Evolutionary conservation across 2,329 filamentous ascomycete genomes (phyloP).

Genomic region (Drechslerella coelobrocha): DNA sequence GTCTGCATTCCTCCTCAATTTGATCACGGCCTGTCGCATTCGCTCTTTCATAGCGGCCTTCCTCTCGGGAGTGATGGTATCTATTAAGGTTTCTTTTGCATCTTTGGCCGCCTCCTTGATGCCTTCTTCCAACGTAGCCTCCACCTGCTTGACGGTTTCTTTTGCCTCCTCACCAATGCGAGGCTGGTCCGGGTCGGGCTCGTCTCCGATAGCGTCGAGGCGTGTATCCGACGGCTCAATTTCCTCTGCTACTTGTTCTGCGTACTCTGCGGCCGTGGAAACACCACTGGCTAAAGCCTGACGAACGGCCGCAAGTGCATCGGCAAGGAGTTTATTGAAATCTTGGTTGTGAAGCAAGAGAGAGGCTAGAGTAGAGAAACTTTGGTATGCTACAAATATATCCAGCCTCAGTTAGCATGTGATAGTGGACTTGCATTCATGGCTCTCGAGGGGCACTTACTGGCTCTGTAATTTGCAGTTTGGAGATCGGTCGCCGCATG

Average conservation of each 20-base stretch:
- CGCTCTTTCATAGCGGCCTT: conserved; percentile 75
- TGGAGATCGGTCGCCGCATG: conserved; percentile 69
- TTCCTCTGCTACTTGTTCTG: conserved; percentile 74
- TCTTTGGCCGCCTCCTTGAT: conserved; percentile 62
- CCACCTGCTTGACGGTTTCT: conserved; percentile 60
- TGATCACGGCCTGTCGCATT: conserved; percentile 76
- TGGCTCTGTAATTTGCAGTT: conserved; percentile 74
- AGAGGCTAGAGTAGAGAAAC: conserved; percentile 79
- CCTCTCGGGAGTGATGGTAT: conserved; percentile 61
- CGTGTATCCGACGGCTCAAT: conserved; percentile 73
- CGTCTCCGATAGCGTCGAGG: conserved; percentile 58
- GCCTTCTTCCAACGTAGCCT: conserved; percentile 57
- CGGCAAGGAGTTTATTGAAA: conserved; percentile 83
- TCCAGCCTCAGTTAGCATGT: conserved; percentile 5
- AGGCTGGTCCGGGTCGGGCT: conserved; percentile 61
- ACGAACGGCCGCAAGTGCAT: conserved; percentile 77
- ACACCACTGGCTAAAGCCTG: conserved; percentile 89
- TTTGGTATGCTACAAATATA: conserved; percentile 72
- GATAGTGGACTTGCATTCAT: neutral
- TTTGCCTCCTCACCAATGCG: conserved; percentile 62
- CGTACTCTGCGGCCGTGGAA: conserved; percentile 76
- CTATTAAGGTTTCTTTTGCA: conserved; percentile 60
- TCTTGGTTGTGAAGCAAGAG: conserved; percentile 89
- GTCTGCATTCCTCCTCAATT: conserved; percentile 76
- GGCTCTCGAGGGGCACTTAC: conserved; percentile 59